phyloP scores from a whole-genome alignment of 2,329 filamentous ascomycete genomes.

The Aspergillus viridinutans region DNA sequence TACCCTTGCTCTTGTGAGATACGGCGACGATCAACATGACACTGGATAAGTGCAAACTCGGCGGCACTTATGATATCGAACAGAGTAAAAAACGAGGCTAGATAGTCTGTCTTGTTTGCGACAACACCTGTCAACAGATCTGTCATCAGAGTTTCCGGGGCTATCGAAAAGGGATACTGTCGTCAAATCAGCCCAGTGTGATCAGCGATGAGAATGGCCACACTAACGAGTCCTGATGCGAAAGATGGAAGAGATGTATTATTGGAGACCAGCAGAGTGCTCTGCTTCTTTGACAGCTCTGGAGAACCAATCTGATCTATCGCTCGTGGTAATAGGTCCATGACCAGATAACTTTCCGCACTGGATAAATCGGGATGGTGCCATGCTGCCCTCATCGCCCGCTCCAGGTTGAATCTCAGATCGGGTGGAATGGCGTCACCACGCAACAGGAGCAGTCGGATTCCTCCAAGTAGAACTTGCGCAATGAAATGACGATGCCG shows the following conservation, averaged over 20 bases:
- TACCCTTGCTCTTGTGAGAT: slow-evolving; percentile 19
- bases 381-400: slow-evolving; percentile 31
- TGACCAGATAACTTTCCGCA: slow-evolving; percentile 30
- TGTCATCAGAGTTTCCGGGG: slow-evolving; percentile 19
- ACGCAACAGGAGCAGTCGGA: slow-evolving; percentile 30
- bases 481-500: slow-evolving; percentile 17
- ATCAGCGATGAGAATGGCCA: neutral
- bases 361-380: slow-evolving; percentile 28
- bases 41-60: slow-evolving; percentile 32
- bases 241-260: slow-evolving; percentile 26
- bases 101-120: slow-evolving; percentile 20
- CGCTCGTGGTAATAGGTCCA: slow-evolving; percentile 25
- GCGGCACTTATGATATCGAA: slow-evolving; percentile 33
- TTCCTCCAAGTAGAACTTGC: slow-evolving; percentile 30
- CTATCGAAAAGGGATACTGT: slow-evolving; percentile 32
- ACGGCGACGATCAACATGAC: slow-evolving; percentile 30
- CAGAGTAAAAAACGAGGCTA: slow-evolving; percentile 30
- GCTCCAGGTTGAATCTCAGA: slow-evolving; percentile 26
- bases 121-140: slow-evolving; percentile 17
- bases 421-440: slow-evolving; percentile 24
- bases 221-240: slow-evolving; percentile 26
- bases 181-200: slow-evolving; percentile 4
- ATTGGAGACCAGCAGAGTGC: slow-evolving; percentile 5
- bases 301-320: slow-evolving; percentile 23
- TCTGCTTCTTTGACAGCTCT: slow-evolving; percentile 7